Evolutionary conservation across 805 yeast species (phyloP).

Genomic region (Candida gorgasii): DNA sequence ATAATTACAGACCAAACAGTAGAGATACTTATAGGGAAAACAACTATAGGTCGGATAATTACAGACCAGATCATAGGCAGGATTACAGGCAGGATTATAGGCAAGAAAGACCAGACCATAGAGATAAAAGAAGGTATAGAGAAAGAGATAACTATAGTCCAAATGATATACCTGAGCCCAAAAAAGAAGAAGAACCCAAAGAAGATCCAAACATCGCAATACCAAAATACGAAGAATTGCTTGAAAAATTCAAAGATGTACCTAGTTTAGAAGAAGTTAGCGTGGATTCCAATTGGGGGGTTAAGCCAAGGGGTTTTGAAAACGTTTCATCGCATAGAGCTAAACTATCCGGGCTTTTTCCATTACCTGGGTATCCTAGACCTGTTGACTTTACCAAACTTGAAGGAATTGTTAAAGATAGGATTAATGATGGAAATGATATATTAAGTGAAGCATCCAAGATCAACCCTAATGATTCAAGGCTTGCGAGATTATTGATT

Average conservation of each 20-base stretch:
- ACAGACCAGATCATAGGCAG: neutral
- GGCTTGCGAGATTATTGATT: slow-evolving; percentile 31
- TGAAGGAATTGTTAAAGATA: slow-evolving; percentile 38
- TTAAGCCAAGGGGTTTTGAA: slow-evolving; percentile 71
- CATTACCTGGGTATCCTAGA: slow-evolving; percentile 65
- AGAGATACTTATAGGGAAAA: no score
- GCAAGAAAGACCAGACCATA: neutral
- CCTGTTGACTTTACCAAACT: slow-evolving; percentile 44
- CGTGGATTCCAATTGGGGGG: slow-evolving; percentile 64
- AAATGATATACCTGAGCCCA: neutral
- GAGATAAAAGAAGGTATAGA: neutral
- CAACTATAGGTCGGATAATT: no score
- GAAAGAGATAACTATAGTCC: neutral
- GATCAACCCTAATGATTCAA: slow-evolving; percentile 41
- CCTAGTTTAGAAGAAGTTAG: slow-evolving; percentile 55
- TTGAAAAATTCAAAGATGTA: slow-evolving; percentile 37
- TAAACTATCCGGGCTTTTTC: slow-evolving; percentile 75
- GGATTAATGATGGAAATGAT: slow-evolving; percentile 29
- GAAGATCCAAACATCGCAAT: slow-evolving; percentile 21
- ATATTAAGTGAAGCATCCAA: slow-evolving; percentile 34
- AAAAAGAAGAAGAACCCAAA: neutral
- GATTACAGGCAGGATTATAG: neutral
- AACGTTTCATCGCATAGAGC: slow-evolving; percentile 73
- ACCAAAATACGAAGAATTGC: slow-evolving; percentile 23
- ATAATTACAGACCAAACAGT: slow-evolving; percentile 5